Evolutionary conservation across 1,284 basidiomycete species (phyloP).

Genomic region (Puccinia horiana): DNA sequence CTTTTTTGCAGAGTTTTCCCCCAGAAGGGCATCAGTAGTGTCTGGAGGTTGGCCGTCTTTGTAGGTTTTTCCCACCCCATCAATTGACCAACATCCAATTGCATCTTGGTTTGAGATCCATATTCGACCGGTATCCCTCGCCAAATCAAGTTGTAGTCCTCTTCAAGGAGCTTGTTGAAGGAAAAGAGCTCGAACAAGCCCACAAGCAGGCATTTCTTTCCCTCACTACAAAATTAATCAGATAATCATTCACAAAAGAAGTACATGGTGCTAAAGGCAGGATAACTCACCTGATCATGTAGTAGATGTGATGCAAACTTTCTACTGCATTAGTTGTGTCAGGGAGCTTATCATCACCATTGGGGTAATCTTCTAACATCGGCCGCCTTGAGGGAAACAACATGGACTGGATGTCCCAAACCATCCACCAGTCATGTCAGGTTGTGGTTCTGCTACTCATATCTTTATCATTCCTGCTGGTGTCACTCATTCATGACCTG

Average conservation of each 20-base stretch:
- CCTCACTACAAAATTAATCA: not conserved
- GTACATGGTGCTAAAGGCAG: not conserved
- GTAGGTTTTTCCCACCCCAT: not conserved
- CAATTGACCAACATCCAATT: not conserved
- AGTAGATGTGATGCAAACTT: not conserved
- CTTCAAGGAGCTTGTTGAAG: not conserved
- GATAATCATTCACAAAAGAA: no score
- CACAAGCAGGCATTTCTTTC: not conserved
- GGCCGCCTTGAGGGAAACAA: not conserved
- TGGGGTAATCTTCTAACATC: not conserved
- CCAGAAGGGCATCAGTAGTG: no score
- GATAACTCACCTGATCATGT: conserved; percentile 1
- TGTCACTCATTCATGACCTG: no score
- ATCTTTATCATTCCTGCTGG: no score
- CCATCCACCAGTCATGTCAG: conserved; percentile 22
- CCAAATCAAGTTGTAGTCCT: no score
- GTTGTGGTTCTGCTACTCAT: no score
- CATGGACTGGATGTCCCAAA: not conserved
- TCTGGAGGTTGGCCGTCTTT: not conserved
- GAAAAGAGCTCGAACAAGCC: not conserved
- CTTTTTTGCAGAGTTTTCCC: no score
- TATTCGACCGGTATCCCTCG: not conserved
- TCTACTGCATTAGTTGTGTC: conserved; percentile 10
- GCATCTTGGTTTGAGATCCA: not conserved
- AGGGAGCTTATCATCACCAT: not conserved